These are phyloP conservation scores for Arctium lappa DNA, from an alignment of 129 eudicot species.

Conservation along the genomic window DNA sequence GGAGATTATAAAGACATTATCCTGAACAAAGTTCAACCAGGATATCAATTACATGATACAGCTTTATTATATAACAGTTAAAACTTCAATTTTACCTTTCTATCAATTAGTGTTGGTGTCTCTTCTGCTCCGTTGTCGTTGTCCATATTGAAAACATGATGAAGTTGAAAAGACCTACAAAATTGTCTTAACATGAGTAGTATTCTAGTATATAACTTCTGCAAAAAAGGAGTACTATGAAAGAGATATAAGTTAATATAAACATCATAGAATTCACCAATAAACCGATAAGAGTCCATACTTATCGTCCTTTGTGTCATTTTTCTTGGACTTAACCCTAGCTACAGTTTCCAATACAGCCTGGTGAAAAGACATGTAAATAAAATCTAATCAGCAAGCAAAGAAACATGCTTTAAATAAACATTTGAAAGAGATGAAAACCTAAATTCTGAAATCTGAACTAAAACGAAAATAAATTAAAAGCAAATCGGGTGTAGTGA, in stretches of 20 bases:
- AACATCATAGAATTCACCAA: not conserved
- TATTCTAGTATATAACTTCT: not conserved
- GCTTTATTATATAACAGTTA: conserved; percentile 2
- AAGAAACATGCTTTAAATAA: conserved; percentile 13
- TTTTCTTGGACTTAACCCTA: conserved; percentile 96
- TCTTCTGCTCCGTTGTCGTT: conserved; percentile 94
- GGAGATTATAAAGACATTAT: conserved; percentile 94
- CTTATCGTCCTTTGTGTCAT: conserved; percentile 97
- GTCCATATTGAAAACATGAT: conserved; percentile 89
- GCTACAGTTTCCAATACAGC: conserved; percentile 99
- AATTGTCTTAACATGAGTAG: conserved; percentile 16
- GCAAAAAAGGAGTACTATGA: not conserved
- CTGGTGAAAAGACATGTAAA: conserved; percentile 42
- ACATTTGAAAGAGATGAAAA: not conserved
- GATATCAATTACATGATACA: conserved; percentile 1
- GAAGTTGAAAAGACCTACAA: conserved; percentile 80
- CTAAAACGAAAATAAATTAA: not conserved
- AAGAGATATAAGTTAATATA: conserved; percentile 2
- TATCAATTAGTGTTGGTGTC: conserved; percentile 86
- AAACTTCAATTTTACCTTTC: conserved; percentile 54
- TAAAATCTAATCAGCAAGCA: conserved; percentile 27
- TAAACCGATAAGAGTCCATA: conserved; percentile 29
- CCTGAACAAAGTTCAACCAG: conserved; percentile 44
- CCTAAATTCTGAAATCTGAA: not conserved
- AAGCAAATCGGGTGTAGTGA: not conserved